Evolutionary conservation across 2,329 filamentous ascomycete species (phyloP), one percentile per base, ranked within the genome.

Genomic region (Fusarium pseudoanthophilum): DNA sequence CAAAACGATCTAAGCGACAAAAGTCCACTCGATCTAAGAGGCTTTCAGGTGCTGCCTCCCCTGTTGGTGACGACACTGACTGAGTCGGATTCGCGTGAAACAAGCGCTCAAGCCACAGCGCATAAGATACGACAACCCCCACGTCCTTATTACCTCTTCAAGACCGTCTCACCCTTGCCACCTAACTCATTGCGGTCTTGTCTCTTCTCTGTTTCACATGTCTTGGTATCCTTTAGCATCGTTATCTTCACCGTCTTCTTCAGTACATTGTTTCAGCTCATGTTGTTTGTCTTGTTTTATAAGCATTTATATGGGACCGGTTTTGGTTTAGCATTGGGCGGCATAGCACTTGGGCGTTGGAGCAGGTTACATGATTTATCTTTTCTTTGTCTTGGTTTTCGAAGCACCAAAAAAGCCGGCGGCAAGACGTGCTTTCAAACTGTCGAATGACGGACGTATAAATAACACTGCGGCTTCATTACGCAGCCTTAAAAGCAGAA

Each of bases 51-150:
- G 77, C 79, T 30, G 79, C 78, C n/a, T 83, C 82, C 11, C 81
- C 82, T 26, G 81, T 83, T 49, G 81, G 81, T 40, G 82, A 83
- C 51, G 82, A 83, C 62, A 79, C 78, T 14, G 82, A 83, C 46
- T 83, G 67, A 53, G 59, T 51, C 36, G 30, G 46, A 69, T 37
- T 20, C 32, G 53, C 46, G 66, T 69, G 66, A 65, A 65, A 70
- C 64, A 69, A 57, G 36, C 24, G n/a, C 45, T 55, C 34, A 64
- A 69, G 72, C 48, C 67, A 72, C 48, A 45, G 34, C 40, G 53
- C 58, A 39, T 14, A 69, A 69, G 32, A 56, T 51, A 63, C 39
- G 45, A 37, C 57, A 71, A 51, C 69, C 53, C 66, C 64, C 62
- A 69, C 65, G 46, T 51, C 24, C 30, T 53, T 46, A 56, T 40